Conservation (phyloP, 148 eudicot species). For the Pouteria glomerata region DNA sequence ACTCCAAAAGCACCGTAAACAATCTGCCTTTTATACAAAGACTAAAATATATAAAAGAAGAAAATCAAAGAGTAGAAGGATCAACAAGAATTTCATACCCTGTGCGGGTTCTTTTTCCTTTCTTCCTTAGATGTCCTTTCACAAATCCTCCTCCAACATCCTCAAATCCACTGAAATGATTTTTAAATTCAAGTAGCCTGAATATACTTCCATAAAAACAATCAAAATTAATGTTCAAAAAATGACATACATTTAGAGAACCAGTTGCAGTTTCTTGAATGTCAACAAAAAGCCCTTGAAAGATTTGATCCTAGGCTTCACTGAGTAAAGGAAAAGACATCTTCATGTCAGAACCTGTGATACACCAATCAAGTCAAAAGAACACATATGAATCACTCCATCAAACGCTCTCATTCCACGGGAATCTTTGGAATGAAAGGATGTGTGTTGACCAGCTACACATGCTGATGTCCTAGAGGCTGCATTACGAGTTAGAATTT, state of each 20-base stretch:
- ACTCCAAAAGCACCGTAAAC: too few species aligned
- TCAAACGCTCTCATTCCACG: slow-evolving; percentile 52
- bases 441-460: slow-evolving; percentile 41
- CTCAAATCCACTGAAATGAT: background rate
- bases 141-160: too few species aligned
- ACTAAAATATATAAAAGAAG: too few species aligned
- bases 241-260: slow-evolving; percentile 63
- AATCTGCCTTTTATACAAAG: too few species aligned
- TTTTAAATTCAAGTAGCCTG: background rate
- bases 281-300: slow-evolving; percentile 81
- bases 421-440: slow-evolving; percentile 53
- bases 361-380: slow-evolving; percentile 22
- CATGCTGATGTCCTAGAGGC: slow-evolving; percentile 40
- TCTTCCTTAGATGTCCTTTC: too few species aligned
- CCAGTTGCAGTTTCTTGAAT: slow-evolving; percentile 82
- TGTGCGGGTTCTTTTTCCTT: too few species aligned
- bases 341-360: slow-evolving; percentile 31
- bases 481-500: too few species aligned
- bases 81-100: too few species aligned
- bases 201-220: background rate
- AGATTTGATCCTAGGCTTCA: slow-evolving; percentile 89
- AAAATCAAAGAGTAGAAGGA: too few species aligned
- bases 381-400: slow-evolving; percentile 30
- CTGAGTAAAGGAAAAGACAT: slow-evolving; percentile 56
- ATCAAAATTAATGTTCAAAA: background rate